phyloP scores from a whole-genome alignment of 1,284 basidiomycete genomes.

The Mycena sp. region DNA sequence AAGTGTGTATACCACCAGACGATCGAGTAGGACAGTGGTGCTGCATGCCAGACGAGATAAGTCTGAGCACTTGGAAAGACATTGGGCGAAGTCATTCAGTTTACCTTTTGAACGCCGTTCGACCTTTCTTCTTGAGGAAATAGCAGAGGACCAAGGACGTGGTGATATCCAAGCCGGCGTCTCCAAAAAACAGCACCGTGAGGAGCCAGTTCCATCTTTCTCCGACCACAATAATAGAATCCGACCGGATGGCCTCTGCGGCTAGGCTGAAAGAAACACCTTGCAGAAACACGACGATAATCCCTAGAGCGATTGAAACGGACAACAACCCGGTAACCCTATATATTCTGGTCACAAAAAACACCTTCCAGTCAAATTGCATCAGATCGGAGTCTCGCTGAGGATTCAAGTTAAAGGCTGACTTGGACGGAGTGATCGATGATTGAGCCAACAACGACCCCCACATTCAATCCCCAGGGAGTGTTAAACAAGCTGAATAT shows the following conservation, averaged over 20 bases:
- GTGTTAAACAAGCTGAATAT: slow-evolving; percentile 12
- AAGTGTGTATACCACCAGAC: slow-evolving; percentile 22
- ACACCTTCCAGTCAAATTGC: slow-evolving; percentile 2
- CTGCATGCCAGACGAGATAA: neutral
- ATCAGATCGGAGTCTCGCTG: neutral
- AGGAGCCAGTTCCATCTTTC: slow-evolving; percentile 14
- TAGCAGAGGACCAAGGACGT: slow-evolving; percentile 20
- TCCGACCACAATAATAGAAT: slow-evolving; percentile 10
- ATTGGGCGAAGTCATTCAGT: too few species aligned
- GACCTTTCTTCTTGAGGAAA: slow-evolving; percentile 18
- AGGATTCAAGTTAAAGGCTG: neutral
- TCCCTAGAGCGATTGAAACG: slow-evolving; percentile 20
- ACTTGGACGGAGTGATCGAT: slow-evolving; percentile 23
- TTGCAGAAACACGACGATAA: slow-evolving; percentile 15
- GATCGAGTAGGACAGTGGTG: slow-evolving; percentile 16
- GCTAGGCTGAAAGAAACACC: slow-evolving; percentile 11
- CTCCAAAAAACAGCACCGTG: slow-evolving; percentile 20
- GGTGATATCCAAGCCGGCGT: slow-evolving; percentile 19
- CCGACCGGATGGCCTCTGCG: slow-evolving; percentile 7
- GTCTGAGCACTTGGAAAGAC: neutral
- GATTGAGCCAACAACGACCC: slow-evolving; percentile 17
- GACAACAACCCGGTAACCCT: slow-evolving; percentile 10
- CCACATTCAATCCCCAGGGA: slow-evolving; percentile 20
- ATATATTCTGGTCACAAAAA: slow-evolving; percentile 27
- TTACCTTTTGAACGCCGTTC: slow-evolving; percentile 17